phyloP scores from a whole-genome alignment of 768 basidiomycete species.

The Collybia mongolica region DNA sequence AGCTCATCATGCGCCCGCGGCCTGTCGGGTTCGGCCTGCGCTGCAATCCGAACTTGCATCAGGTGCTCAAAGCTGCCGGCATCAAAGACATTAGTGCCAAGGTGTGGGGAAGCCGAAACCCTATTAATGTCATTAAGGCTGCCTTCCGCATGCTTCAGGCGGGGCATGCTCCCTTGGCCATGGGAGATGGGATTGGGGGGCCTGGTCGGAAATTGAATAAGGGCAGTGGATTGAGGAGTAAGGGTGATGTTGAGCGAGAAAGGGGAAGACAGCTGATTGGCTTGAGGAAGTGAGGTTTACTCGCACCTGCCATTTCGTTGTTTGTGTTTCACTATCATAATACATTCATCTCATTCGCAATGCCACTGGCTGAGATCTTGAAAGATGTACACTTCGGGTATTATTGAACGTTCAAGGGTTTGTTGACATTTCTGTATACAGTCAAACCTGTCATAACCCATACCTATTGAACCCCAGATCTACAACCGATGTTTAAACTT shows the following conservation, averaged over 20 bases:
- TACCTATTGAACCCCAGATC: no score
- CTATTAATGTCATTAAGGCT: conserved; percentile 83
- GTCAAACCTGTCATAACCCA: no score
- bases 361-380: no score
- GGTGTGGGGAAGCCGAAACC: conserved; percentile 91
- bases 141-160: conserved; percentile 81
- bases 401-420: no score
- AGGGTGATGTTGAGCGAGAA: conserved; percentile 75
- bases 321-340: no score
- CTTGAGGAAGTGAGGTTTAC: conserved; percentile 42
- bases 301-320: not conserved
- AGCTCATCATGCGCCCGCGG: conserved; percentile 75
- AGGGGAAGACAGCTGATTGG: conserved; percentile 78
- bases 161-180: conserved; percentile 73
- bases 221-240: conserved; percentile 68
- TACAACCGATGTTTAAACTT: no score
- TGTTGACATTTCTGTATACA: no score
- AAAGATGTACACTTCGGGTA: no score
- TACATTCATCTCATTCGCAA: no score
- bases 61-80: conserved; percentile 88
- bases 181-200: conserved; percentile 85
- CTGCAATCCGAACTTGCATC: conserved; percentile 87
- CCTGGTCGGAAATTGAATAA: conserved; percentile 69
- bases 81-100: conserved; percentile 95
- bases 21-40: conserved; percentile 91